Conservation (phyloP, 176 grass and related monocot genomes). For the Tillandsia fasciculata region DNA sequence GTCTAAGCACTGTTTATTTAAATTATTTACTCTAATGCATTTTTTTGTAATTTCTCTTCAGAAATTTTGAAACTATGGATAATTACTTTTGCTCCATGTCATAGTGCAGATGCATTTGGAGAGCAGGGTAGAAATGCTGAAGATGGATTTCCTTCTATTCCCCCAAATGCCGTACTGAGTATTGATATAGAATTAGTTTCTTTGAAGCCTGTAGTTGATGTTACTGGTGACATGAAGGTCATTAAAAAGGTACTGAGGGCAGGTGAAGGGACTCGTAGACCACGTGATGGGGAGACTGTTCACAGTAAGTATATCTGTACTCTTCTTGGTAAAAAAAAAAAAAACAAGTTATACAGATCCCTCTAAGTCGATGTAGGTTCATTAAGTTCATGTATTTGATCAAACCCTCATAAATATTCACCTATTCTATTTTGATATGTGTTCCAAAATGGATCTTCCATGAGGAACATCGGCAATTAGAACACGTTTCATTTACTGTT, state of each 20-base stretch:
- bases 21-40: too few species aligned
- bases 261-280: slow-evolving; percentile 22
- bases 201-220: slow-evolving; percentile 32
- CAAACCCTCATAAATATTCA: too few species aligned
- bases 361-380: too few species aligned
- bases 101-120: slow-evolving; percentile 35
- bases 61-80: not conserved
- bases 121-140: slow-evolving; percentile 23
- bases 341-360: too few species aligned
- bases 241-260: slow-evolving; percentile 29
- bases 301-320: slow-evolving; percentile 11
- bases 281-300: slow-evolving; percentile 30
- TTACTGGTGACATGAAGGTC: slow-evolving; percentile 28
- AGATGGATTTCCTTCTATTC: slow-evolving; percentile 20
- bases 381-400: too few species aligned
- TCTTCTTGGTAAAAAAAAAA: not conserved
- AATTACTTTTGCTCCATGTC: not conserved
- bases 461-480: too few species aligned
- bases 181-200: slow-evolving; percentile 33
- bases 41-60: not conserved
- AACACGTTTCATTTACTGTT: too few species aligned
- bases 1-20: too few species aligned
- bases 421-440: too few species aligned
- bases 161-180: slow-evolving; percentile 17
- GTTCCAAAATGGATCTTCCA: too few species aligned